phyloP scores from a whole-genome alignment of 805 yeast species.

The Candida lessepsii region DNA sequence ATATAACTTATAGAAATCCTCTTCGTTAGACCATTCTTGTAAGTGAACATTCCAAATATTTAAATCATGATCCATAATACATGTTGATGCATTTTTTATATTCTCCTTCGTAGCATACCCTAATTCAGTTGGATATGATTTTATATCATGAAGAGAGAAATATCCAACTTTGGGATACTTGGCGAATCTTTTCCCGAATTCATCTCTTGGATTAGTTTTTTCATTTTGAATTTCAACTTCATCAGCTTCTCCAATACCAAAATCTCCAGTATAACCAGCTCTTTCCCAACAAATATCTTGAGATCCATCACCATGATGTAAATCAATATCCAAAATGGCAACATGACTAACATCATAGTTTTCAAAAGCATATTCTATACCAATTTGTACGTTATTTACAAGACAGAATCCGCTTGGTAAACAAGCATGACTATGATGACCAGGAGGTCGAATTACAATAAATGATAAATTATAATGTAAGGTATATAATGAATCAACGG shows the following conservation, averaged over 20 bases:
- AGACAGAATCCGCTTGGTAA: conserved; percentile 86
- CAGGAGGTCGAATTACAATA: conserved; percentile 77
- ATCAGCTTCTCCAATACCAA: conserved; percentile 49
- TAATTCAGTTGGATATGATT: conserved; percentile 80
- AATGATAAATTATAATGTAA: conserved; percentile 47
- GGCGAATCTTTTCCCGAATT: conserved; percentile 46
- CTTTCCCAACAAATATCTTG: conserved; percentile 85
- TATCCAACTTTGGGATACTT: conserved; percentile 68
- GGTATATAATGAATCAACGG: conserved; percentile 48
- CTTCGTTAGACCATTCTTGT: conserved; percentile 59
- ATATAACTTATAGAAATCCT: conserved; percentile 65
- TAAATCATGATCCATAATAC: conserved; percentile 73
- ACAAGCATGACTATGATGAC: conserved; percentile 82
- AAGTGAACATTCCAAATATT: conserved; percentile 84
- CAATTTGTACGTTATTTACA: conserved; percentile 77
- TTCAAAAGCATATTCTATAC: conserved; percentile 70
- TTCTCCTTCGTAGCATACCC: conserved; percentile 73
- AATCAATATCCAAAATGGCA: conserved; percentile 76
- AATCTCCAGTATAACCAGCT: conserved; percentile 55
- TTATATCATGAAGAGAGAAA: conserved; percentile 80
- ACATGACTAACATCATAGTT: conserved; percentile 71
- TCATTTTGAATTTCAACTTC: conserved; percentile 26
- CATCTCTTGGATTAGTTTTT: conserved; percentile 39
- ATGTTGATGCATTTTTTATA: conserved; percentile 73
- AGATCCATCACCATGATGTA: conserved; percentile 88